phyloP scores from a whole-genome alignment of 2,329 filamentous ascomycete species.

The Neophaeococcomyces mojaviensis region DNA sequence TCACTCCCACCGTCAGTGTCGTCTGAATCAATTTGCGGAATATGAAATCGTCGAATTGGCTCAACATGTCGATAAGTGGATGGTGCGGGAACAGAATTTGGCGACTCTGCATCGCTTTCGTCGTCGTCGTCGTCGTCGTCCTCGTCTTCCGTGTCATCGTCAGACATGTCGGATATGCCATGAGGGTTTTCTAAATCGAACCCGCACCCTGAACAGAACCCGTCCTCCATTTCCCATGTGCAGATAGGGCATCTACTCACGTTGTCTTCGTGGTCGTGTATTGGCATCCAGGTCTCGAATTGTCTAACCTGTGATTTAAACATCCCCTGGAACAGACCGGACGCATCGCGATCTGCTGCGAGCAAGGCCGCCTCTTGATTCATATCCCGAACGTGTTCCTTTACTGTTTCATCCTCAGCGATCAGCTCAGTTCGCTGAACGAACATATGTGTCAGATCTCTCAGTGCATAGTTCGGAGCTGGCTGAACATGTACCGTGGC shows the following conservation, averaged over 20 bases:
- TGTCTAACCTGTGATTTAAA: constrained; percentile 36
- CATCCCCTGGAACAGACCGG: constrained; percentile 57
- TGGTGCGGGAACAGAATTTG: background rate
- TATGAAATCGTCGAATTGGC: background rate
- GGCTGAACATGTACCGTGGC: constrained; percentile 51
- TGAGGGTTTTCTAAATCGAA: constrained; percentile 30
- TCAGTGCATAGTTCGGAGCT: constrained; percentile 58
- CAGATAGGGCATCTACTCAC: constrained; percentile 57
- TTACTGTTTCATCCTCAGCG: constrained; percentile 55
- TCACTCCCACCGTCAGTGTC: constrained; percentile 14
- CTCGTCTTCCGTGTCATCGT: constrained; percentile 7
- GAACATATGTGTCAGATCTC: constrained; percentile 58
- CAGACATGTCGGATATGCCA: background rate
- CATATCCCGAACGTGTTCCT: constrained; percentile 52
- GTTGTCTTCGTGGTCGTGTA: constrained; percentile 52
- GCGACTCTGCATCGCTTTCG: background rate
- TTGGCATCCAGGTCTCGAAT: constrained; percentile 24
- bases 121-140: constrained; percentile 1
- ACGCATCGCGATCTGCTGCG: constrained; percentile 51
- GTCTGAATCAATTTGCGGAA: constrained; percentile 15
- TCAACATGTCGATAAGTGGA: background rate
- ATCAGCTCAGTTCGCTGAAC: constrained; percentile 53
- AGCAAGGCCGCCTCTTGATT: constrained; percentile 53
- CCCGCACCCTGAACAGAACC: constrained; percentile 49
- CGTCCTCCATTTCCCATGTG: constrained; percentile 56